Evolutionary conservation across 2,329 filamentous ascomycete genomes (phyloP), one percentile per base, ranked within the genome.

Genomic region (Ceratocystis eucalypticola): DNA sequence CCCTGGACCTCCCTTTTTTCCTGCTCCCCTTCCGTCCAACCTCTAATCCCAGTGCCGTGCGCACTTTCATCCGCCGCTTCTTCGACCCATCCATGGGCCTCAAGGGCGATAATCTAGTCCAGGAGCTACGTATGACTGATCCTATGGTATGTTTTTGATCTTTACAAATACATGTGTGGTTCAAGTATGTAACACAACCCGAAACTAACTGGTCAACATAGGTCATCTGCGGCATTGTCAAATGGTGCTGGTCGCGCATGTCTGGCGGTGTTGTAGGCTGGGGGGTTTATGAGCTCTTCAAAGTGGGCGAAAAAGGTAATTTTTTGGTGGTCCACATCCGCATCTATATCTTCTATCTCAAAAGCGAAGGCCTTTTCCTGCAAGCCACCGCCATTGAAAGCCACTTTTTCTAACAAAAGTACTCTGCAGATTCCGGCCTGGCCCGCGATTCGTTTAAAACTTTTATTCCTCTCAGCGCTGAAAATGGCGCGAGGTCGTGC

Each of bases 201-300:
- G 55, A 33, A 55, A 37, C 44, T 66, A 61, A 64, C 45, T 22
- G 37, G 37, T 30, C 8, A 10, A 22, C 59, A 25, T 69, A 96
- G 91, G 91, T 96, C 66, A 83, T 99, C 65, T 92, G 91, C 70
- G 94, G 92, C 72, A 91, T 96, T 53, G 81, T 94, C 70, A 99
- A 97, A 79, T 99, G 94, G 94, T 97, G 93, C 76, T 99, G 94
- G 94, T 92, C 90, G 74, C 85, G 94, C 77, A 80, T 99, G 63
- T 85, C 88, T 53, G 91, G 91, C 68, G 94, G 94, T 72, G 86
- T 99, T 15, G 92, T 99, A 45, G 91, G 91, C 67, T 97, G 94
- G 94, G 91, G 96, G 72, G 91, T 91, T 53, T 99, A 99, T 74
- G 92, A 97, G 74, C 82, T 96, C 25, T 99, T 99, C 80, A 91